Evolutionary conservation across 2,329 filamentous ascomycete species (phyloP).

Genomic region (Fusarium nelsonii): DNA sequence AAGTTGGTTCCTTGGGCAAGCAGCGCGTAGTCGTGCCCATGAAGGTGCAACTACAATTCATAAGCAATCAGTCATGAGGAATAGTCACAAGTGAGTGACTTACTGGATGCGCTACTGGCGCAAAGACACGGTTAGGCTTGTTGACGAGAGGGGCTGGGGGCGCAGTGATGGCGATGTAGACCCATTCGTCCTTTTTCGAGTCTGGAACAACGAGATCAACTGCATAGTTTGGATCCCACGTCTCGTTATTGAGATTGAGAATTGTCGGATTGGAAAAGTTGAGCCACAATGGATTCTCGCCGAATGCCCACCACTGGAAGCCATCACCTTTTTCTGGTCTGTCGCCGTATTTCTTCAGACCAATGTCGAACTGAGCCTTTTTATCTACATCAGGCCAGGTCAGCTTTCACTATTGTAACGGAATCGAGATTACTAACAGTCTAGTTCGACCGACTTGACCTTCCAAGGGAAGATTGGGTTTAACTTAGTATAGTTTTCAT

Average conservation of each 20-base stretch:
- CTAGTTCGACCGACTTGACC: background rate
- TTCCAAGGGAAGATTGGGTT: slow-evolving; percentile 41
- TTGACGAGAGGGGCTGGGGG: background rate
- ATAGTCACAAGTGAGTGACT: background rate
- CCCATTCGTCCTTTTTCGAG: slow-evolving; percentile 13
- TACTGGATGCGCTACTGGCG: slow-evolving; percentile 39
- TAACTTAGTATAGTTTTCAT: slow-evolving; percentile 36
- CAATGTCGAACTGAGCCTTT: background rate
- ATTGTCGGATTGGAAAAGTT: slow-evolving; percentile 33
- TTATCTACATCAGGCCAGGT: background rate
- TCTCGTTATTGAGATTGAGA: slow-evolving; percentile 13
- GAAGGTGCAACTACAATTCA: slow-evolving; percentile 36
- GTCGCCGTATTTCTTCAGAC: background rate
- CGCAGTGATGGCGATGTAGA: slow-evolving; percentile 30
- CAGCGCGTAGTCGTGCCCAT: slow-evolving; percentile 43
- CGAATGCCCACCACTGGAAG: slow-evolving; percentile 11
- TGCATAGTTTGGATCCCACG: slow-evolving; percentile 20
- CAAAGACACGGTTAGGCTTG: background rate
- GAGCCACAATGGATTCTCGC: slow-evolving; percentile 27
- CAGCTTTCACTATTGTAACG: fast-evolving
- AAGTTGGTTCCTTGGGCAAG: slow-evolving; percentile 30
- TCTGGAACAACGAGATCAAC: slow-evolving; percentile 19
- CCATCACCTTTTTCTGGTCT: slow-evolving; percentile 1
- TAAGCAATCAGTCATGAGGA: fast-evolving
- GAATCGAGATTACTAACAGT: background rate